phyloP scores from a whole-genome alignment of 306 rosid genomes.

The Cucumis hystrix region DNA sequence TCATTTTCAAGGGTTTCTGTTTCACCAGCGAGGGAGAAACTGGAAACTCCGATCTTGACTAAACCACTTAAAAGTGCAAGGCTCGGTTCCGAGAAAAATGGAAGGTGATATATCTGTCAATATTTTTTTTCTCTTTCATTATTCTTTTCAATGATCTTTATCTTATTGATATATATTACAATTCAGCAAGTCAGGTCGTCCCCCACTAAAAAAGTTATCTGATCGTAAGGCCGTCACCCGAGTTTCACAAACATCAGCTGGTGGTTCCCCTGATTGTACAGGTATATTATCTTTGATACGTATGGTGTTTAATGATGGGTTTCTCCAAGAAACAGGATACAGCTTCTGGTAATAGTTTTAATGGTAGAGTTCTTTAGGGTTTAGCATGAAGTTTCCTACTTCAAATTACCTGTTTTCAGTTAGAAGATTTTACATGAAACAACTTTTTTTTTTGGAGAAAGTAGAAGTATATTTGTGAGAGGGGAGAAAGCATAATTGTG shows the following conservation, averaged over 20 bases:
- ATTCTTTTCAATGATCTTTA: not conserved
- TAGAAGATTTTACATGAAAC: not conserved
- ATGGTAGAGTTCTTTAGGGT: not conserved
- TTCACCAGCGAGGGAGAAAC: slow-evolving; percentile 41
- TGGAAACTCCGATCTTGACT: slow-evolving; percentile 31
- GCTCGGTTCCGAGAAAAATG: slow-evolving; percentile 47
- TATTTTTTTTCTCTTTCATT: not conserved
- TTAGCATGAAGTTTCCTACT: not conserved
- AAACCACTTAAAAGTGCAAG: slow-evolving; percentile 42
- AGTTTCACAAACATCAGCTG: slow-evolving; percentile 35
- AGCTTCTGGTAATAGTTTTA: not conserved
- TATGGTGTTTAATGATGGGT: not conserved
- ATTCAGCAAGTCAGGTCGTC: slow-evolving; percentile 73
- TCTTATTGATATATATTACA: not conserved
- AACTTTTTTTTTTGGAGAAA: not conserved
- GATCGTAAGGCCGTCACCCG: slow-evolving; percentile 49
- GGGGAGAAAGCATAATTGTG: not conserved
- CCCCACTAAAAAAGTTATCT: slow-evolving; percentile 54
- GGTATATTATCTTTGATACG: slow-evolving; percentile 23
- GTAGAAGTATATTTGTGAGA: not conserved
- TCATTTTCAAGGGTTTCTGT: slow-evolving; percentile 34
- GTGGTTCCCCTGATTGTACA: slow-evolving; percentile 36
- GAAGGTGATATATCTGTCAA: slow-evolving; percentile 31
- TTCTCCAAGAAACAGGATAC: not conserved
- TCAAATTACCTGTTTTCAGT: not conserved